Base-by-base conservation (phyloP, 2,329 filamentous ascomycete species). In the Colletotrichum aenigma region DNA sequence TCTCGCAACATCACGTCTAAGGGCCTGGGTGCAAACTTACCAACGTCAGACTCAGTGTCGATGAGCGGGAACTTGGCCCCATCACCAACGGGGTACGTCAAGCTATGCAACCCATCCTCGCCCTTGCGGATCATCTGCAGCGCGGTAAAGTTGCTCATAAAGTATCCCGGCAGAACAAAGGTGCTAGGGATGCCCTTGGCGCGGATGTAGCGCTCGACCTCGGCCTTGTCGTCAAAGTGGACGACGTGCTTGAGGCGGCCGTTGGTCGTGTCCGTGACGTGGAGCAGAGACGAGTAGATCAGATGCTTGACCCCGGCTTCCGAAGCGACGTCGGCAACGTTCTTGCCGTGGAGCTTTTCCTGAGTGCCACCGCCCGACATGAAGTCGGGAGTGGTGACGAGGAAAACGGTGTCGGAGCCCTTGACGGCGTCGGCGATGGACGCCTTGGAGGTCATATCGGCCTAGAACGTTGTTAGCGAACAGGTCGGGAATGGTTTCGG, bases 191-290 rank as follows among this genome's bases (percentile, higher is more conserved):
- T 81, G 1, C 84, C 85, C 1, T 88, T 78, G 0, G 77, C 71
- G 16, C 87, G 85, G 70, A 90, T 88, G 74, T 89, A 88, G 16
- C 81, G 66, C 76, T 89, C 88, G 1, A 87, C 83, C 24, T 87
- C 82, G 21, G 87, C 87, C 77, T 90, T 90, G 69, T 79, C 81
- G 77, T 90, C 88, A 71, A 90, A 90, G 66, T 86, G 85, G 34
- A 81, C 61, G 4, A 81, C 79, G 75, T 82, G 78, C 36, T 70
- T 58, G 48, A 81, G 75, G 75, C 79, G 78, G 7, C 81, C 81
- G 7, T 78, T 77, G 16, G 79, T 78, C 2, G 78, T 60, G 30
- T 82, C 78, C 2, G 78, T 81, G 21, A 81, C 81, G 72, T 82
- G 77, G 9, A 79, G 75, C 3, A 85, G 77, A 0, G 83, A 83